phyloP scores from a whole-genome alignment of 805 yeast genomes.

The Kazachstania bromeliacearum region DNA sequence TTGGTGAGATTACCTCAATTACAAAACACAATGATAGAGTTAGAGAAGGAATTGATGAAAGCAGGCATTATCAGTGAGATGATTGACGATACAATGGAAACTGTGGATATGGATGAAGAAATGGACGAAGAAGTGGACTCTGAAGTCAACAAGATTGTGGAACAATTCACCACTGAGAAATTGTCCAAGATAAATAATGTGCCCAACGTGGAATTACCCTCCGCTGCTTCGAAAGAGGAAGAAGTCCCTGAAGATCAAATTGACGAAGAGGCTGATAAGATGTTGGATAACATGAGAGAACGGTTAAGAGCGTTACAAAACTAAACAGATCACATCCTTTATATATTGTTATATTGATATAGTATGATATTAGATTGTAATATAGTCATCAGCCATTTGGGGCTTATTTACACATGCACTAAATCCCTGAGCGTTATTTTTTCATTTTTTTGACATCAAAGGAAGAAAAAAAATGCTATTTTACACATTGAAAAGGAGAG shows the following conservation, averaged over 20 bases:
- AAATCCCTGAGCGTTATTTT: too few relatives aligned
- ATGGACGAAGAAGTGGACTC: slow-evolving; percentile 59
- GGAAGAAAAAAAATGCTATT: too few relatives aligned
- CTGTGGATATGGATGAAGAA: slow-evolving; percentile 39
- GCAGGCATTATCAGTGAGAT: slow-evolving; percentile 86
- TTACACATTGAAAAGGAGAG: too few relatives aligned
- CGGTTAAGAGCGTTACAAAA: slow-evolving; percentile 76
- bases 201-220: slow-evolving; percentile 26
- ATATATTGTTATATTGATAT: neutral
- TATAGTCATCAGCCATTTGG: too few relatives aligned
- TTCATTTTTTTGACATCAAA: too few relatives aligned
- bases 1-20: slow-evolving; percentile 73
- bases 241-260: slow-evolving; percentile 35
- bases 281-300: slow-evolving; percentile 80
- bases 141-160: slow-evolving; percentile 55
- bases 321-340: slow-evolving; percentile 13
- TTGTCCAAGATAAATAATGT: slow-evolving; percentile 30
- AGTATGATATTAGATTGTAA: too few relatives aligned
- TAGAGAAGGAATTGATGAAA: slow-evolving; percentile 79
- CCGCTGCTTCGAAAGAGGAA: slow-evolving; percentile 22
- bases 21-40: slow-evolving; percentile 71
- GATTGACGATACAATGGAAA: slow-evolving; percentile 84
- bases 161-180: slow-evolving; percentile 36
- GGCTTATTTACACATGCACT: too few relatives aligned
- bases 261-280: slow-evolving; percentile 61